Percentiles rank a stretch among this genome's conserved stretches.
Conservation (phyloP, 2,329 filamentous ascomycete species). For the Xylariaceae sp. region DNA sequence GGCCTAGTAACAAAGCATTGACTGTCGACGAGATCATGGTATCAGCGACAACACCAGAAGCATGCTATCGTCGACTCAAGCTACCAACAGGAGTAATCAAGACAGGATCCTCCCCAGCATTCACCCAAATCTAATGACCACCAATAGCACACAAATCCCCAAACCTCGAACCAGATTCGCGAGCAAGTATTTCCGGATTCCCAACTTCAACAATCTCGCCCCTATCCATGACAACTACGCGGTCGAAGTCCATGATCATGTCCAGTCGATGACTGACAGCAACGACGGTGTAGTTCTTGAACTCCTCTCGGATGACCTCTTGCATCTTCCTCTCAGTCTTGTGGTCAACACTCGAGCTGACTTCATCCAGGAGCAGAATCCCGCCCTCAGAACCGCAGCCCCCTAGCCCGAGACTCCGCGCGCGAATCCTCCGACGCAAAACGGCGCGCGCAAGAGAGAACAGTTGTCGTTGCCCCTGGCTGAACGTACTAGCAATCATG, state of each 20-base stretch:
- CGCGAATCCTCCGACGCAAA: constrained; percentile 25
- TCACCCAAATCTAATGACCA: constrained; percentile 14
- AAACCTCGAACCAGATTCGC: constrained; percentile 19
- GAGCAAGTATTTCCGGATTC: constrained; percentile 20
- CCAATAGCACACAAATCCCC: constrained; percentile 18
- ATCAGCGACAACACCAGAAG: too few species aligned
- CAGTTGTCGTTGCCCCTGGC: constrained; percentile 46
- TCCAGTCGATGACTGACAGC: constrained; percentile 33
- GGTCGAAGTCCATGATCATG: constrained; percentile 48
- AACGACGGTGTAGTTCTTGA: constrained; percentile 46
- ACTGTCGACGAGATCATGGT: too few species aligned
- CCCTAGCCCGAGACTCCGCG: constrained; percentile 19
- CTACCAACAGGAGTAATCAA: too few species aligned
- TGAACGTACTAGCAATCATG: constrained; percentile 43
- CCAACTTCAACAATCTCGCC: constrained; percentile 43
- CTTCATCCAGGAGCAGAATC: constrained; percentile 32
- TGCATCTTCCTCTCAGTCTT: constrained; percentile 29
- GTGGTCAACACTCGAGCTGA: constrained; percentile 31
- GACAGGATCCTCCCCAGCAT: too few species aligned
- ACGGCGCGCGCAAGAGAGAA: constrained; percentile 28
- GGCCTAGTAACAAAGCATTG: too few species aligned
- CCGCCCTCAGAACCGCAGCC: constrained; percentile 24
- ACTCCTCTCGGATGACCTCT: constrained; percentile 24
- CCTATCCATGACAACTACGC: constrained; percentile 46
- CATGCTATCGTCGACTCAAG: too few species aligned